Base-by-base conservation (phyloP, 306 rosid species). In the Gastrolobium bilobum region DNA sequence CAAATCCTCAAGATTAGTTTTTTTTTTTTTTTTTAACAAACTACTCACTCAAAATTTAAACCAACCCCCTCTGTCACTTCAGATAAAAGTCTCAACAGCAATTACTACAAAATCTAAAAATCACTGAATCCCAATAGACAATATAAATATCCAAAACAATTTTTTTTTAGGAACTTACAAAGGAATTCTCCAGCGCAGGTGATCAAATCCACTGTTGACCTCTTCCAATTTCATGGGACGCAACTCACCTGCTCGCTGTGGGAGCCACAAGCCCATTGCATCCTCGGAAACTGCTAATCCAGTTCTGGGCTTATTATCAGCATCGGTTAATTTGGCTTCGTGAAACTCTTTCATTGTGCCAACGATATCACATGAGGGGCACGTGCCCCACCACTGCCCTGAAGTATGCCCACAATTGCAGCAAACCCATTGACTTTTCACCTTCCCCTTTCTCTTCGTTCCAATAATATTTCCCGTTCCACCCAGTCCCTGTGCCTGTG, bases 321-420 rank as follows among this genome's bases (percentile, higher is more conserved):
- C 38, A 60, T 48, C 81, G 39, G 9, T 48, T 7, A 61, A 30
- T 38, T 72, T 76, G 4, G 73, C 78, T 8, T 82, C 97, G 4
- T 79, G 77, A 78, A 88, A 90, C 82, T 70, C 81, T 57, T 57
- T 77, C 88, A 95, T 71, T 0, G 91, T 85, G 2, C 89, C 90
- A 33, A 58, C 8, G 6, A 40, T 7, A 0, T 14, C 8, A 72
- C 99, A 95, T 0, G 82, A 67, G 37, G 86, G 86, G 79, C 99
- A 95, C 48, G 63, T 50, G 0, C 97, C 99, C 92, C 90, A 88
- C 99, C 99, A 95, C 79, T 90, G 86, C 44, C 91, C 91, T 5
- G 84, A 26, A 1, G 82, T 15, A 71, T 88, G 43, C 39, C 99
- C 99, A 50, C 99, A 95, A 65, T 59, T 39, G 2, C 61, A 4